phyloP scores from a whole-genome alignment of 805 yeast species.

The Naumovozyma baii region DNA sequence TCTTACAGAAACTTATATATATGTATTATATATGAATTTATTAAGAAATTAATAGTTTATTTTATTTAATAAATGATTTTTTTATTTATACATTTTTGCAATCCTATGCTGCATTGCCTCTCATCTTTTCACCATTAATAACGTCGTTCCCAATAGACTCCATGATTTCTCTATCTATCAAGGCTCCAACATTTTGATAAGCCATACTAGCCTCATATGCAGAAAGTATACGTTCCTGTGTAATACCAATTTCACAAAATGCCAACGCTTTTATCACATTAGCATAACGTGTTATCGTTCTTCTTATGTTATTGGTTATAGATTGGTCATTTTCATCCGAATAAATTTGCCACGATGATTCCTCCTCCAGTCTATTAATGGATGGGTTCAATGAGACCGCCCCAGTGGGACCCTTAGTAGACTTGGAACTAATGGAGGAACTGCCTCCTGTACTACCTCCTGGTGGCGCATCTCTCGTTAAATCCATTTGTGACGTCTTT shows the following conservation, averaged over 20 bases:
- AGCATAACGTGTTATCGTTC: conserved; percentile 73
- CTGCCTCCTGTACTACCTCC: conserved; percentile 21
- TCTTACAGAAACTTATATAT: background rate
- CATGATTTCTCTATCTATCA: conserved; percentile 66
- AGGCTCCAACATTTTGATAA: conserved; percentile 56
- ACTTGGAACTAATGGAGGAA: conserved; percentile 9
- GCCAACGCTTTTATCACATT: conserved; percentile 77
- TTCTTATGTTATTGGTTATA: conserved; percentile 52
- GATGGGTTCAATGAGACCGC: conserved; percentile 28
- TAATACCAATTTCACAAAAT: conserved; percentile 78
- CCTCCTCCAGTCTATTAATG: conserved; percentile 83
- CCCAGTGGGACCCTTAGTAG: conserved; percentile 30
- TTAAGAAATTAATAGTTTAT: background rate
- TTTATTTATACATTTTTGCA: no score
- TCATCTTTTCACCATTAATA: conserved; percentile 61
- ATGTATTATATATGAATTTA: background rate
- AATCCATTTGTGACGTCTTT: conserved; percentile 41
- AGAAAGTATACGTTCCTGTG: conserved; percentile 64
- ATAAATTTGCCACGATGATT: conserved; percentile 90
- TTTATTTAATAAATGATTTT: no score
- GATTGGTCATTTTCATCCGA: conserved; percentile 71
- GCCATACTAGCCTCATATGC: conserved; percentile 88
- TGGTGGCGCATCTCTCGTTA: conserved; percentile 24
- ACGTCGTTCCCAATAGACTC: conserved; percentile 65
- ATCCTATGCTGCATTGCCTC: conserved; percentile 42